A percentile compares a stretch with the other conserved stretches of the same genome.
phyloP scores from a whole-genome alignment of 176 grass and related monocot genomes.

The Tuctoria greenei region DNA sequence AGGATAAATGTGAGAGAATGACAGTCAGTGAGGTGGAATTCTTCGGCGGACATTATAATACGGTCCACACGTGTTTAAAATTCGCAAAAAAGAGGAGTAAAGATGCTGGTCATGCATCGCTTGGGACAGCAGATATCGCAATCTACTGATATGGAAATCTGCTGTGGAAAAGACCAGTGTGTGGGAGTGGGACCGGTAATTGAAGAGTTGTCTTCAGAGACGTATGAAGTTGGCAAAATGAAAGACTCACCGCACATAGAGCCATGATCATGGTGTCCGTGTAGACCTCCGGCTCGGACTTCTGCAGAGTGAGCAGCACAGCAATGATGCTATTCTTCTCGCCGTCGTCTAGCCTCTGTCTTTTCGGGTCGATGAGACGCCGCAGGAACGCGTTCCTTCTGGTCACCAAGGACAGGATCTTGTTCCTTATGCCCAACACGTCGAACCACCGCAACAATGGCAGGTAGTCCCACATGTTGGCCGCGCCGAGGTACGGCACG shows the following conservation, averaged over 20 bases:
- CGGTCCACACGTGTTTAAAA: background rate
- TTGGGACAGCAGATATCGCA: background rate
- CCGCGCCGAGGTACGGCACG: slow-evolving; percentile 22
- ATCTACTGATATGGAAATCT: background rate
- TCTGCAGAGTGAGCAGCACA: slow-evolving; percentile 52
- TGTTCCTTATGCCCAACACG: slow-evolving; percentile 49
- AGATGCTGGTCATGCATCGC: background rate
- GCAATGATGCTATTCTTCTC: slow-evolving; percentile 64
- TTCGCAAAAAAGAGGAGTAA: too few species aligned
- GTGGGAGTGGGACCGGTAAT: background rate
- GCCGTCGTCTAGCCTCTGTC: slow-evolving; percentile 9
- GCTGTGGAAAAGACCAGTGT: background rate
- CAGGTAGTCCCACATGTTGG: slow-evolving; percentile 66
- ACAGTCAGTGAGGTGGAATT: background rate
- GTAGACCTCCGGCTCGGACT: slow-evolving; percentile 59
- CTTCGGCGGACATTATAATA: background rate
- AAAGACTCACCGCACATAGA: slow-evolving; percentile 46
- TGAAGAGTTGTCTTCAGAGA: background rate
- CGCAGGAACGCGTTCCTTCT: slow-evolving; percentile 50
- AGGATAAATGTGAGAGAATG: background rate
- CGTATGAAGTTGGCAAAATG: background rate
- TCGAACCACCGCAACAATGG: slow-evolving; percentile 60
- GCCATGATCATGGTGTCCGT: slow-evolving; percentile 55
- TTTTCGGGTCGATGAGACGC: slow-evolving; percentile 51
- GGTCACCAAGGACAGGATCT: slow-evolving; percentile 24